A percentile compares a stretch with the other conserved stretches of the same genome.
These are phyloP conservation scores for Fomitopsis serialis DNA, from an alignment of 768 basidiomycete species.

Conservation along the genomic window DNA sequence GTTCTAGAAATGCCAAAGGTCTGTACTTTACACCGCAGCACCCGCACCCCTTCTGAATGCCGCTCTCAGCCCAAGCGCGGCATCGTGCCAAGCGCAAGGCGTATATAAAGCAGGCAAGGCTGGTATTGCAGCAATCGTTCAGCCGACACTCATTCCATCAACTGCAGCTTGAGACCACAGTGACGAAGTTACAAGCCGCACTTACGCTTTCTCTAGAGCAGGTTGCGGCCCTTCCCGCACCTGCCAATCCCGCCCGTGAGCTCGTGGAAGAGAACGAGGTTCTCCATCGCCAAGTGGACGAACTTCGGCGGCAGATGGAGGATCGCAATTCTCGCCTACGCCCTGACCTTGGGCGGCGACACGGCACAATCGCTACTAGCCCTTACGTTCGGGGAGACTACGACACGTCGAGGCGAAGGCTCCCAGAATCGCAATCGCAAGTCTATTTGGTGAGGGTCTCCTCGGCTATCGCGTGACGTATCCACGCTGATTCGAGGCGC, in stretches of 20 bases:
- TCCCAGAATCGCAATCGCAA: conserved; percentile 17
- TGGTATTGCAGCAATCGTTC: not conserved
- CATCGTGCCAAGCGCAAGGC: conserved; percentile 92
- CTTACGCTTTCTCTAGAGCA: conserved; percentile 75
- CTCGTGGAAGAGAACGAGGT: conserved; percentile 76
- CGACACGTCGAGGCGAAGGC: conserved; percentile 25
- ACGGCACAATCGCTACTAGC: conserved; percentile 8
- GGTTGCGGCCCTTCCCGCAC: conserved; percentile 66
- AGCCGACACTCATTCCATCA: conserved; percentile 8
- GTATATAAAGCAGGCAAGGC: conserved; percentile 78
- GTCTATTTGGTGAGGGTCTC: conserved; percentile 21
- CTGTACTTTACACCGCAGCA: not conserved
- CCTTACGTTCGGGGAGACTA: conserved; percentile 20
- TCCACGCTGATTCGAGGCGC: not conserved
- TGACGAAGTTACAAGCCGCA: conserved; percentile 76
- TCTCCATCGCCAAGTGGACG: conserved; percentile 68
- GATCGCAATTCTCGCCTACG: conserved; percentile 19
- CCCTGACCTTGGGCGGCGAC: conserved; percentile 16
- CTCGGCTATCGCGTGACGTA: not conserved
- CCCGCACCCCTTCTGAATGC: not conserved
- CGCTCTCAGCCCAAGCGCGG: conserved; percentile 64
- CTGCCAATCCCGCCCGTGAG: conserved; percentile 70
- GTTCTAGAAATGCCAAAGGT: conserved; percentile 24
- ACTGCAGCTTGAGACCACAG: conserved; percentile 73
- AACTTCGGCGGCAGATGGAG: conserved; percentile 57